Conservation (phyloP, 2,329 filamentous ascomycete genomes). For the Diaporthe ampelina region DNA sequence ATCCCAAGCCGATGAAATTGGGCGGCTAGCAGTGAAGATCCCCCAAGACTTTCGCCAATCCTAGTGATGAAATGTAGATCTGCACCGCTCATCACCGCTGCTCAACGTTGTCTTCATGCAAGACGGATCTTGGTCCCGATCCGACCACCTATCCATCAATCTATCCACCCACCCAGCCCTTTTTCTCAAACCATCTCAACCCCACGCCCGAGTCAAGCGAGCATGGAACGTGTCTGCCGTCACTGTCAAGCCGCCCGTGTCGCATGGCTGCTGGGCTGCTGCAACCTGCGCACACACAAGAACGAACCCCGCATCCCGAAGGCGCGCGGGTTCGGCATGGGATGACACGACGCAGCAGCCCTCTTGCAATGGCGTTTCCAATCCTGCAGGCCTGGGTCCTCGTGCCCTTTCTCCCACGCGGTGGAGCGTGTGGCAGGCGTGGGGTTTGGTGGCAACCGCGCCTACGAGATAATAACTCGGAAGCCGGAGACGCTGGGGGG, state of each 20-base stretch:
- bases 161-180: neutral
- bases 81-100: conserved; percentile 29
- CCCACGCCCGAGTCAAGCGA: conserved; percentile 30
- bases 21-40: conserved; percentile 30
- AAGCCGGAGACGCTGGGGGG: neutral
- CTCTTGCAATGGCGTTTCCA: conserved; percentile 17
- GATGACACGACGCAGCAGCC: conserved; percentile 4
- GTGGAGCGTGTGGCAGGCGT: neutral
- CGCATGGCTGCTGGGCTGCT: conserved; percentile 4
- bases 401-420: conserved; percentile 16
- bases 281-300: neutral
- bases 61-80: conserved; percentile 33
- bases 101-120: conserved; percentile 20
- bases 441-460: conserved; percentile 28
- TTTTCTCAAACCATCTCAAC: conserved; percentile 10
- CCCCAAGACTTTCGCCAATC: conserved; percentile 24
- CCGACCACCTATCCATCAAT: conserved; percentile 15
- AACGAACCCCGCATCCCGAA: conserved; percentile 17
- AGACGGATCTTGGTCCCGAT: conserved; percentile 31
- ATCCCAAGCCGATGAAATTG: neutral
- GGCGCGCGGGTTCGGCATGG: conserved; percentile 11
- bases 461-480: conserved; percentile 30
- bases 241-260: conserved; percentile 11
- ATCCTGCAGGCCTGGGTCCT: conserved; percentile 24
- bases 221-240: conserved; percentile 21